Base-by-base conservation (phyloP, 768 basidiomycete species). In the Dictyophora rubrovolvata region DNA sequence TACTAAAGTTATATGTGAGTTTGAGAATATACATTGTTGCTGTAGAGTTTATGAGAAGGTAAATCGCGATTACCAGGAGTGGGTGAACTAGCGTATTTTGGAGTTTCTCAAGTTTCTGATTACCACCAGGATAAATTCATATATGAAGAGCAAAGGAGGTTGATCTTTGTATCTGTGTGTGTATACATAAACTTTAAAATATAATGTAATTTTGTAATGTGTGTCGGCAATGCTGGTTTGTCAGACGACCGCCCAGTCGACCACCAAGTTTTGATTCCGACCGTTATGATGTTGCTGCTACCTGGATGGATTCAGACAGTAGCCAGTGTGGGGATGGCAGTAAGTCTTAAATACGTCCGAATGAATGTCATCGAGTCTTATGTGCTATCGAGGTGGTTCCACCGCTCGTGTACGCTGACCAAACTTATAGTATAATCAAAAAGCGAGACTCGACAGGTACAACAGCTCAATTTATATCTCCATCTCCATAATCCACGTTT, bases 391-490 rank as follows among this genome's bases (percentile, higher is more conserved):
- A 59, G 57, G 54, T 91, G 18, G 89, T 86, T 7, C 88, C 89
- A 21, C 87, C 90, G 16, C 75, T 93, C 58, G 89, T 91, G 12
- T 93, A 93, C 64, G 85, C 81, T 47, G 90, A 92, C 73, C 87
- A 90, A 69, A 84, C 87, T 0, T 69, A 76, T 55, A 91, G 88
- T n/a, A 93, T 93, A 56, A 71, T 92, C 61, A 89, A 87, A 74
- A 83, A 82, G 87, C 79, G 53, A 60, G 78, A 69, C 14, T 21
- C 61, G 17, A 59, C 57, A 33, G 57, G 57, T 53, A 54, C 42
- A 56, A 37, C 46, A 18, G 12, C 42, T 42, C 49, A 55, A 21
- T 64, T 22, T 37, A 28, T 22, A 37, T n/a, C 42, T 22, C 22
- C n/a, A n/a, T n/a, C n/a, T n/a, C 57, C 54, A 50, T 49, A 37